phyloP scores from a whole-genome alignment of 345 rosid species.

The Populus davidiana region DNA sequence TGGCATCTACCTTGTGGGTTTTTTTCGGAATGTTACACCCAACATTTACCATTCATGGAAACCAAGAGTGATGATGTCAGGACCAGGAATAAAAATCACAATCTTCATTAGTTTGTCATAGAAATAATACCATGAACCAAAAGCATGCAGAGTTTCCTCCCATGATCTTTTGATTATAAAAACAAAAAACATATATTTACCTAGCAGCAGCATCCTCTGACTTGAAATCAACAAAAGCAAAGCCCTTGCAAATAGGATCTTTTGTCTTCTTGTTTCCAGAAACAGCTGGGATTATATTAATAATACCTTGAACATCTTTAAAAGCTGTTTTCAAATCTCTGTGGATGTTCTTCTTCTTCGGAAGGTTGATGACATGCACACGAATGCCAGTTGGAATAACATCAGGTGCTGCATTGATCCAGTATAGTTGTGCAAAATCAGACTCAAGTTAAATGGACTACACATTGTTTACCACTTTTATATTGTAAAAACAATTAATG shows the following conservation, averaged over 20 bases:
- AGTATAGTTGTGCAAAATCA: constrained; percentile 14
- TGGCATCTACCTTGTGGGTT: neutral
- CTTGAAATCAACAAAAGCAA: constrained; percentile 71
- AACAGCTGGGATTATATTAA: constrained; percentile 63
- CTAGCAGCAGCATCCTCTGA: constrained; percentile 59
- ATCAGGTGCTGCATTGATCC: constrained; percentile 38
- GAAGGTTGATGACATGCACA: constrained; percentile 65
- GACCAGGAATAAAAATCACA: neutral
- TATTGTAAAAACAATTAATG: neutral
- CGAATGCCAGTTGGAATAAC: constrained; percentile 45
- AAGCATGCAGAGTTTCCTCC: neutral
- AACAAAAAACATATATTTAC: constrained; percentile 29
- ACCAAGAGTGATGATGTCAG: neutral
- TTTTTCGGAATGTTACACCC: neutral
- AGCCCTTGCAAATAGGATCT: constrained; percentile 84
- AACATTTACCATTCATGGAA: neutral
- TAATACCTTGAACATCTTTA: constrained; percentile 55
- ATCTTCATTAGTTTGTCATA: neutral
- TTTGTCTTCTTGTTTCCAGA: constrained; percentile 80
- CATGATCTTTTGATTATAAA: neutral
- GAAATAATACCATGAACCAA: neutral
- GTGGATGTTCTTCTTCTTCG: constrained; percentile 86
- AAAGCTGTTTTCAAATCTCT: constrained; percentile 76
- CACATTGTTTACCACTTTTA: neutral
- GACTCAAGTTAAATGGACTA: constrained; percentile 7